phyloP scores from a whole-genome alignment of 1,284 basidiomycete genomes.

The Leccinum fallax region DNA sequence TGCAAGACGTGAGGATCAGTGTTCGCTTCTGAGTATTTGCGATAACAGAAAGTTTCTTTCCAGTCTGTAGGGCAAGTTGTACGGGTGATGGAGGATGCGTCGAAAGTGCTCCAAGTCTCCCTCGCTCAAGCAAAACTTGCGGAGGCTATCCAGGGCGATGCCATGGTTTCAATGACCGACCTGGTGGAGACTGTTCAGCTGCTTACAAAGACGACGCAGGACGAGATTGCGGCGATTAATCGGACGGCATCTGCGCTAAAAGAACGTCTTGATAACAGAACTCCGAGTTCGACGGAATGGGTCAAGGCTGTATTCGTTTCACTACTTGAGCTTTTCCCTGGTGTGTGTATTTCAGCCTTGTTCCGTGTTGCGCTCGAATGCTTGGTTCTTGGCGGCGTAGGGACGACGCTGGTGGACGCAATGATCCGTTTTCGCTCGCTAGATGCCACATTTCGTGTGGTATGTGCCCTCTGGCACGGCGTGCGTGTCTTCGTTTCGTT shows the following conservation, averaged over 20 bases:
- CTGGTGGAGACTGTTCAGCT: slow-evolving; percentile 40
- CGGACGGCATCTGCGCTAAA: slow-evolving; percentile 42
- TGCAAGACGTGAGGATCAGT: slow-evolving; percentile 32
- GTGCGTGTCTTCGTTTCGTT: slow-evolving; percentile 24
- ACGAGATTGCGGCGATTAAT: slow-evolving; percentile 51
- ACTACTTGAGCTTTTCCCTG: slow-evolving; percentile 21
- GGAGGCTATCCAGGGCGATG: slow-evolving; percentile 39
- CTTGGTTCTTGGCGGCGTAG: slow-evolving; percentile 12
- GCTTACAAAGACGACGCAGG: slow-evolving; percentile 41
- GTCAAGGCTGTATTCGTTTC: slow-evolving; percentile 16
- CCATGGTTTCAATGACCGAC: slow-evolving; percentile 36
- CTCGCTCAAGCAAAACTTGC: slow-evolving; percentile 33
- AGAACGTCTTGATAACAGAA: slow-evolving; percentile 23
- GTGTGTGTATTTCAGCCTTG: slow-evolving; percentile 23
- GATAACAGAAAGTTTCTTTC: slow-evolving; percentile 5
- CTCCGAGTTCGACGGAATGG: slow-evolving; percentile 22
- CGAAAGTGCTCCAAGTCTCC: slow-evolving; percentile 30
- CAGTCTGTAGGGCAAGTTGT: slow-evolving; percentile 32
- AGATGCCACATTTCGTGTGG: slow-evolving; percentile 16
- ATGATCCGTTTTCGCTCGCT: slow-evolving; percentile 17
- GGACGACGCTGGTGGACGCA: slow-evolving; percentile 5
- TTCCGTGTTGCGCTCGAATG: background rate
- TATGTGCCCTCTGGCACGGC: slow-evolving; percentile 25
- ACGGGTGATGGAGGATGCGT: slow-evolving; percentile 24
- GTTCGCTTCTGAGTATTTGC: slow-evolving; percentile 1